Evolutionary conservation across 306 rosid species (phyloP), one percentile per base, ranked within the genome.

Genomic region (Cucurbita ficifolia): DNA sequence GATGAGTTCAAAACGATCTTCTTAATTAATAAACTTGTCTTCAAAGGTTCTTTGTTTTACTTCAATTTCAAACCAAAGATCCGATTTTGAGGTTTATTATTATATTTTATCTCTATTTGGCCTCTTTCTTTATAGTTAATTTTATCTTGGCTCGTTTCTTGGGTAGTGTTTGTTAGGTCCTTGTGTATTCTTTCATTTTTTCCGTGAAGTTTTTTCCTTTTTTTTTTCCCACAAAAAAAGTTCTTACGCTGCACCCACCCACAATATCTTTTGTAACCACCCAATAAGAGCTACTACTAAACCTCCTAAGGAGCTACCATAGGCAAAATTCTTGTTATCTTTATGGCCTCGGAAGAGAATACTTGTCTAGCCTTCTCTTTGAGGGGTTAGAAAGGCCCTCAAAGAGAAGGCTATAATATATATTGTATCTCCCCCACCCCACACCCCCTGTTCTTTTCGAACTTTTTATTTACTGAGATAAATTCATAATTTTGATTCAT

Each of bases 401-500:
- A 29, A 29, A 29, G 33, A 2, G 33, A 60, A 35, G 68, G 68
- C 3, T 60, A 36, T 6, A 35, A 22, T 57, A 29, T 48, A 17
- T 40, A 12, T 48, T 70, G 17, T 33, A 3, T 22, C 38, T 8
- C 17, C 5, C 51, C 22, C 7, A 8, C 11, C 33, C 33, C 33
- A 3, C 33, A 29, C 33, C 33, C 33, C 33, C 33, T 10, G 38
- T 13, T 72, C 0, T 72, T 11, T 72, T 14, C 38, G 6, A 12
- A 35, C 18, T 54, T 53, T 39, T 52, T 52, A 39, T 29, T 14
- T 48, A 18, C 59, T 78, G 61, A n/a, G 52, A 49, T 81, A 5
- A 35, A 77, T 40, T 76, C 17, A 40, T 53, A 36, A 65, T 75
- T 80, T 83, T 55, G 24, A 29, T 39, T 58, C 12, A 14, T 16